phyloP scores from a whole-genome alignment of 768 basidiomycete genomes.

The Leccinum obscurum region DNA sequence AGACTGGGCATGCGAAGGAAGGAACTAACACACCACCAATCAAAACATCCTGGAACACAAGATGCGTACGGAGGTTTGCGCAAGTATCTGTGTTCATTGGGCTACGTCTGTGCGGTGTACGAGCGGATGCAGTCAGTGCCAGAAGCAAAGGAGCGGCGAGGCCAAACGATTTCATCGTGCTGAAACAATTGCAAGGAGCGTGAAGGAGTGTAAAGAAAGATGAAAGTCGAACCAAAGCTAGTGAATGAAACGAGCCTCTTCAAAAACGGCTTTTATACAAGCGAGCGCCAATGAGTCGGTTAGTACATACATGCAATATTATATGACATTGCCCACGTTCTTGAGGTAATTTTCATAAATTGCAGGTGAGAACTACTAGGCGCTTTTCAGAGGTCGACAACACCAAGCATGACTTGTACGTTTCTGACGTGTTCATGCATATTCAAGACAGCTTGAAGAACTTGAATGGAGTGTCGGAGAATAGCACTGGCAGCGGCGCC shows the following conservation, averaged over 20 bases:
- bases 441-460: no score
- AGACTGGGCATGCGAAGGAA: no score
- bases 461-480: not conserved
- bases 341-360: not conserved
- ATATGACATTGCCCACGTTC: not conserved
- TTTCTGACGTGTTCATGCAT: not conserved
- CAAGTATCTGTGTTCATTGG: conserved; percentile 13
- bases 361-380: not conserved
- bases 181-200: not conserved
- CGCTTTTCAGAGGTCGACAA: not conserved
- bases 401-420: not conserved
- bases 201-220: not conserved
- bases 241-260: not conserved
- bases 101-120: conserved; percentile 11
- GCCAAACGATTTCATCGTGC: conserved; percentile 18
- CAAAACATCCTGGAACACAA: conserved; percentile 18
- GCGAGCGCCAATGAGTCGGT: conserved; percentile 5
- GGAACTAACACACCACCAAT: conserved; percentile 8
- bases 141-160: conserved; percentile 22
- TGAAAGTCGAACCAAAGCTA: not conserved
- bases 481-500: not conserved
- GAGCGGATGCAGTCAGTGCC: conserved; percentile 18
- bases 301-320: no score
- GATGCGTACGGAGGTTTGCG: conserved; percentile 14
- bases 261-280: conserved; percentile 9